Evolutionary conservation across 2,329 filamentous ascomycete species (phyloP).

Genomic region (Zarea fungicola): DNA sequence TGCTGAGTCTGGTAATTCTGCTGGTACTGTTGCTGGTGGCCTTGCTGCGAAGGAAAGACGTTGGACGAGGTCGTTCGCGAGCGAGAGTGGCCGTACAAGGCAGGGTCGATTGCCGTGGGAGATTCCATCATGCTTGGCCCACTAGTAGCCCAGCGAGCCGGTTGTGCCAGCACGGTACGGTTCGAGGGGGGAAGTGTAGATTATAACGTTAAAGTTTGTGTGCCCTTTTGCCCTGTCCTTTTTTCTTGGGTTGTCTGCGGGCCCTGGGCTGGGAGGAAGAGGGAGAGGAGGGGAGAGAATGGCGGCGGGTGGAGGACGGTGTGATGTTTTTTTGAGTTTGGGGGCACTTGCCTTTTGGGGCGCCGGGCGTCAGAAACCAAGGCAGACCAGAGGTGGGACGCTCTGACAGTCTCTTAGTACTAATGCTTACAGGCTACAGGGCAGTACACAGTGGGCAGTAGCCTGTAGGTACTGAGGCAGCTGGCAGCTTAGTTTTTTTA

Average conservation of each 20-base stretch:
- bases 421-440: too few species aligned
- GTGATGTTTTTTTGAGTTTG: slow-evolving; percentile 10
- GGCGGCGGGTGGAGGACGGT: slow-evolving; percentile 2
- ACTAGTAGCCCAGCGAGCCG: background rate
- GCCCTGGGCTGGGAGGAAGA: background rate
- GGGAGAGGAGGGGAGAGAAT: background rate
- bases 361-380: slow-evolving; percentile 7
- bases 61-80: slow-evolving; percentile 54
- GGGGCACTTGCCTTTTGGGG: slow-evolving; percentile 1
- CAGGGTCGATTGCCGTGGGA: slow-evolving; percentile 25
- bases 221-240: background rate
- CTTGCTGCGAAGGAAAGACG: slow-evolving; percentile 34
- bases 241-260: background rate
- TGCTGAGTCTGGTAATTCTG: background rate
- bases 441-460: too few species aligned
- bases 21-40: background rate
- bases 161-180: background rate
- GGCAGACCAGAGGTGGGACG: too few species aligned
- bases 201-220: slow-evolving; percentile 4
- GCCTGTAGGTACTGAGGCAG: too few species aligned
- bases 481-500: too few species aligned
- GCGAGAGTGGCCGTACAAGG: slow-evolving; percentile 48
- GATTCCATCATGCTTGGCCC: slow-evolving; percentile 8
- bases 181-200: background rate
- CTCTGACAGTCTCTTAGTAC: too few species aligned